Conservation (phyloP, 1,284 basidiomycete genomes). For the Vanrija sp. region DNA sequence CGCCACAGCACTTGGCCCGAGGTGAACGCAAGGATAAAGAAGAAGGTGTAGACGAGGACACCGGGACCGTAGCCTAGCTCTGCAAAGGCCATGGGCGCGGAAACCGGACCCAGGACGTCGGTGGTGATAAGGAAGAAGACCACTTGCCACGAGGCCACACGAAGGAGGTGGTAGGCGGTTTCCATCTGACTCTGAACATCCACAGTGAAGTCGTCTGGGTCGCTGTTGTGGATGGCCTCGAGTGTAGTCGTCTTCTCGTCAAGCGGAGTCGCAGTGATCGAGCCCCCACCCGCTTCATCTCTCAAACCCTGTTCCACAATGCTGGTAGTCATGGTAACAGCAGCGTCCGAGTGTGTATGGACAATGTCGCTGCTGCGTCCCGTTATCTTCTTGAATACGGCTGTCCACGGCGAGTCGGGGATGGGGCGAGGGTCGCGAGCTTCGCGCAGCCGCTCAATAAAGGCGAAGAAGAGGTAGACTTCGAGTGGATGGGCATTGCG, state of each 20-base stretch:
- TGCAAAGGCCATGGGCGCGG: conserved; percentile 36
- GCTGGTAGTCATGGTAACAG: background rate
- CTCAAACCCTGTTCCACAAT: background rate
- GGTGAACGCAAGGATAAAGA: conserved; percentile 8
- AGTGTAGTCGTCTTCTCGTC: no score
- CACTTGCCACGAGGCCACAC: conserved; percentile 10
- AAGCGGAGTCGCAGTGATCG: no score
- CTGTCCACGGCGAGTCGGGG: conserved; percentile 14
- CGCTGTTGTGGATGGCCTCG: no score
- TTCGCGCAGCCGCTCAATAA: conserved; percentile 10
- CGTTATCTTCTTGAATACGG: conserved; percentile 1
- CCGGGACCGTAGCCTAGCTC: conserved; percentile 25
- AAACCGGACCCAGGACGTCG: conserved; percentile 38
- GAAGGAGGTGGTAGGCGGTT: conserved; percentile 9
- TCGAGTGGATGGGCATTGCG: conserved; percentile 12
- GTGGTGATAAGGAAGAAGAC: conserved; percentile 14
- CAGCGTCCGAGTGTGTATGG: background rate
- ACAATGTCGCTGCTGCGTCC: background rate
- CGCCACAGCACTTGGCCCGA: conserved; percentile 10
- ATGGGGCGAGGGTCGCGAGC: conserved; percentile 8
- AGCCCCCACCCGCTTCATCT: no score
- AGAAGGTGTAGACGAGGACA: conserved; percentile 15
- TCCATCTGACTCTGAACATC: background rate
- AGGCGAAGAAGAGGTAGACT: conserved; percentile 12
- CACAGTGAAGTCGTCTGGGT: background rate